Evolutionary conservation across 768 basidiomycete genomes (phyloP).

Genomic region (Leccinum incarnatum): DNA sequence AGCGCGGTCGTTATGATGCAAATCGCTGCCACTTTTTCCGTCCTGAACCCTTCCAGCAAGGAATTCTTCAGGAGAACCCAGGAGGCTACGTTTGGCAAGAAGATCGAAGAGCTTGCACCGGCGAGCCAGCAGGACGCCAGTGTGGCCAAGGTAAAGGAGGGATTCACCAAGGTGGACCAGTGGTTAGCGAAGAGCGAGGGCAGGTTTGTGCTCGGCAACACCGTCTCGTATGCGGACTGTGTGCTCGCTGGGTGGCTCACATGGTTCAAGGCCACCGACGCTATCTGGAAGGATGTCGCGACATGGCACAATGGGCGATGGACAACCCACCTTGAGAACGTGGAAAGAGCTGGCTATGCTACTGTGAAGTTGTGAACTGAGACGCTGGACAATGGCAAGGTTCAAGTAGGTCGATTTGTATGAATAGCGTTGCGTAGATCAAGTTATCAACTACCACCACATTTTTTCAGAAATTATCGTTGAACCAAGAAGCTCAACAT

Average conservation of each 20-base stretch:
- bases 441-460: not conserved
- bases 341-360: constrained; percentile 33
- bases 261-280: constrained; percentile 15
- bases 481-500: too few species aligned
- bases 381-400: not conserved
- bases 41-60: constrained; percentile 29
- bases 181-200: constrained; percentile 31
- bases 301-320: constrained; percentile 41
- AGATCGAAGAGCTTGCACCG: constrained; percentile 37
- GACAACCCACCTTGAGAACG: constrained; percentile 31
- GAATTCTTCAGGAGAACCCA: constrained; percentile 29
- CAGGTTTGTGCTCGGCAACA: constrained; percentile 36
- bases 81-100: constrained; percentile 31
- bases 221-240: constrained; percentile 35
- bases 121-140: constrained; percentile 26
- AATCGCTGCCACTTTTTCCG: constrained; percentile 6
- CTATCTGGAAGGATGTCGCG: constrained; percentile 33
- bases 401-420: not conserved
- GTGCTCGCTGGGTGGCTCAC: constrained; percentile 25
- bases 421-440: not conserved
- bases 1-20: constrained; percentile 12
- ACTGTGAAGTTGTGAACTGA: constrained; percentile 5
- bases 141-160: constrained; percentile 29
- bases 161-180: constrained; percentile 21
- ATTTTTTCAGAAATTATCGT: too few species aligned